These are phyloP conservation scores for Penicillium paradoxum DNA, from an alignment of 495 filamentous ascomycete genomes.

Conservation along the genomic window DNA sequence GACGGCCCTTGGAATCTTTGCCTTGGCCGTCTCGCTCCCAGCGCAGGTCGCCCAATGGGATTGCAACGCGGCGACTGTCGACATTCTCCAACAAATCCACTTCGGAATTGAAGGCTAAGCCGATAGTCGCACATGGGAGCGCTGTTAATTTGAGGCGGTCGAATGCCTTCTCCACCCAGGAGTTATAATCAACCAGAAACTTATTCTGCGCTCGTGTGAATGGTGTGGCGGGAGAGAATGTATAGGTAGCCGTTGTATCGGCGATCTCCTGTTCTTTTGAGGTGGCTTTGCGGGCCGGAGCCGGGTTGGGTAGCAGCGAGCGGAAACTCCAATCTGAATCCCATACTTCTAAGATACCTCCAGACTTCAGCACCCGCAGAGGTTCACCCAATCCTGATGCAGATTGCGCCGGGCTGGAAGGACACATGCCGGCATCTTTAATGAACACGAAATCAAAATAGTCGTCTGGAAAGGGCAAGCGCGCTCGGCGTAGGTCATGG, in stretches of 20 bases:
- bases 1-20: constrained; percentile 36
- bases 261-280: constrained; percentile 58
- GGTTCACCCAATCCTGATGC: constrained; percentile 67
- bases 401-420: constrained; percentile 55
- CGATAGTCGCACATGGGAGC: constrained; percentile 75
- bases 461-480: constrained; percentile 73
- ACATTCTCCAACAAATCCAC: constrained; percentile 65
- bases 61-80: constrained; percentile 69
- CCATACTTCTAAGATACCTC: constrained; percentile 82
- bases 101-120: constrained; percentile 75
- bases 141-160: constrained; percentile 64
- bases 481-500: constrained; percentile 71
- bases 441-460: constrained; percentile 90
- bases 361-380: constrained; percentile 69
- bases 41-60: constrained; percentile 79
- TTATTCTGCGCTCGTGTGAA: constrained; percentile 73
- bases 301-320: constrained; percentile 70
- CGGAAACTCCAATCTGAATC: constrained; percentile 75
- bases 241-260: constrained; percentile 68
- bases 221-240: constrained; percentile 76
- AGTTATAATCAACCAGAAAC: constrained; percentile 79
- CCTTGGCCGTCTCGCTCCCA: constrained; percentile 71
- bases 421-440: constrained; percentile 75
- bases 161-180: constrained; percentile 72
- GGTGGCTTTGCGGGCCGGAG: constrained; percentile 48